Percentiles rank a stretch among this genome's conserved stretches.
Conservation (phyloP, 768 basidiomycete species). For the Mycena pura region DNA sequence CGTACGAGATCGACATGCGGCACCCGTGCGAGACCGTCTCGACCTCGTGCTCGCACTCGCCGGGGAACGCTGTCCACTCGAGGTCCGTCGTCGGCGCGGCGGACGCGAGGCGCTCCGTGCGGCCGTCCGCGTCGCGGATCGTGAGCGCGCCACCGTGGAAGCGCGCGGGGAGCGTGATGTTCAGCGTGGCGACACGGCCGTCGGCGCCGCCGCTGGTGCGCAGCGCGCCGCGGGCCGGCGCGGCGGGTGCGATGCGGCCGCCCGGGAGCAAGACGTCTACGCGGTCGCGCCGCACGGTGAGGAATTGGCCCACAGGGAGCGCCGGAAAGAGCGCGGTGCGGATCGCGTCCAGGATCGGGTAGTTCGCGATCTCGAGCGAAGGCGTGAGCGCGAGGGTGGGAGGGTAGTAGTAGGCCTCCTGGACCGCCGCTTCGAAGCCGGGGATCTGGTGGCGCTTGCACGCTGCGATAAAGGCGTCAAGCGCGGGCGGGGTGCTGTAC, state of each 20-base stretch:
- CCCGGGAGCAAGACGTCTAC: conserved; percentile 73
- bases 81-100: conserved; percentile 69
- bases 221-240: conserved; percentile 57
- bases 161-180: conserved; percentile 77
- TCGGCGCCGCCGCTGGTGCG: conserved; percentile 75
- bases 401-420: conserved; percentile 77
- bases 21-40: conserved; percentile 76
- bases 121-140: conserved; percentile 60
- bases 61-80: conserved; percentile 80
- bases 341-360: conserved; percentile 82
- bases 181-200: conserved; percentile 73
- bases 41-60: conserved; percentile 78
- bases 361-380: conserved; percentile 81
- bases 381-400: conserved; percentile 73
- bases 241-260: conserved; percentile 59
- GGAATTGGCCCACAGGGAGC: conserved; percentile 71
- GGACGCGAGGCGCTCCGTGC: conserved; percentile 67
- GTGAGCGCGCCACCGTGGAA: conserved; percentile 73
- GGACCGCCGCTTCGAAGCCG: conserved; percentile 58
- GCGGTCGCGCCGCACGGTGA: conserved; percentile 70
- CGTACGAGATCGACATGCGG: conserved; percentile 73
- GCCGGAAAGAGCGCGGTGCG: conserved; percentile 75
- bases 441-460: conserved; percentile 70
- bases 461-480: conserved; percentile 79
- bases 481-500: conserved; percentile 74